Conservation (phyloP, 345 rosid genomes). For the Pugionium dolabratum region DNA sequence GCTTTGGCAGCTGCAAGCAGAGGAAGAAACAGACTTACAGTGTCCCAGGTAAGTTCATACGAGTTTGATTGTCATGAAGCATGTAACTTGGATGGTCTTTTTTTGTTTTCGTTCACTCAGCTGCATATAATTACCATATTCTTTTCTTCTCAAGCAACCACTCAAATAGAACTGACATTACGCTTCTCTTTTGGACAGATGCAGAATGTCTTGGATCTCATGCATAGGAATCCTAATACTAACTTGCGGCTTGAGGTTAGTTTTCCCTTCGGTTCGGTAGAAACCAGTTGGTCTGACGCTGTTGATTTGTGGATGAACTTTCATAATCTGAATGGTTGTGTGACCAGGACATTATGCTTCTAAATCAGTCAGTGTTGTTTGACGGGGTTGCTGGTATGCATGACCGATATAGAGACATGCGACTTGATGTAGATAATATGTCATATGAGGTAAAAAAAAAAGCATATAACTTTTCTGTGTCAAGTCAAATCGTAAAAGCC, state of each 20-base stretch:
- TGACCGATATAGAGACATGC: slow-evolving; percentile 94
- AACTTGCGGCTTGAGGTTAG: slow-evolving; percentile 76
- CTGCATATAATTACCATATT: too few species aligned
- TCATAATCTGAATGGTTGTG: not conserved
- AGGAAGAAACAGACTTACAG: slow-evolving; percentile 75
- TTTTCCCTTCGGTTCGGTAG: not conserved
- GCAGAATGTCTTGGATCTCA: slow-evolving; percentile 78
- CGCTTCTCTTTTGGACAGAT: slow-evolving; percentile 49
- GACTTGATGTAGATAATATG: slow-evolving; percentile 99
- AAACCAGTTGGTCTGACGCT: not conserved
- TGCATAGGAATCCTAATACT: slow-evolving; percentile 64
- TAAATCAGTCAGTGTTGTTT: slow-evolving; percentile 64
- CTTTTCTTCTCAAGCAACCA: not conserved
- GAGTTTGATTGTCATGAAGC: not conserved
- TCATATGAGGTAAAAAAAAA: slow-evolving; percentile 56
- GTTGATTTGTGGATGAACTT: slow-evolving; percentile 4
- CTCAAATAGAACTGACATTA: not conserved
- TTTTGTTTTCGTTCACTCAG: not conserved
- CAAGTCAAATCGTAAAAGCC: not conserved
- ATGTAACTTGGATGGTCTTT: slow-evolving; percentile 16
- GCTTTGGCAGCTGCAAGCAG: slow-evolving; percentile 62
- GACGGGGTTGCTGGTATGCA: slow-evolving; percentile 67
- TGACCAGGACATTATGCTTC: slow-evolving; percentile 78
- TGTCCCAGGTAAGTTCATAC: slow-evolving; percentile 68
- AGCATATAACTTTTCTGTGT: not conserved